Conservation (phyloP, 2,329 filamentous ascomycete genomes). For the Davidsoniella australis region DNA sequence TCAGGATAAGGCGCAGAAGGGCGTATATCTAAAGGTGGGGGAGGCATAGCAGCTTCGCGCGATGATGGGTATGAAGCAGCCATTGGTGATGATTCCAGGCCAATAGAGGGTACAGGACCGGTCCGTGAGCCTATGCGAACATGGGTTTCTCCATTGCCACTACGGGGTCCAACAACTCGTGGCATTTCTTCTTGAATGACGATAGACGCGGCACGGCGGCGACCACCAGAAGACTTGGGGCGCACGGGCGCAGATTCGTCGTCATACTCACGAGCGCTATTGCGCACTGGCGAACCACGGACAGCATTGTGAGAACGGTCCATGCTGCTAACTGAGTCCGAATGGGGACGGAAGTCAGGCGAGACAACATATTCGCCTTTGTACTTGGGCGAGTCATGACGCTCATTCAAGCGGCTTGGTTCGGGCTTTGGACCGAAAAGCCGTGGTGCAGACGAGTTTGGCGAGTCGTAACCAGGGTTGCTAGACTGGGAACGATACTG, state of each 20-base stretch:
- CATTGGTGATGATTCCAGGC: conserved; percentile 10
- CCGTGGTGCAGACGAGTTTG: conserved; percentile 2
- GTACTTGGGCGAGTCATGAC: conserved; percentile 5
- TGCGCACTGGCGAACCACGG: conserved; percentile 5
- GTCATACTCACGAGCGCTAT: conserved; percentile 1
- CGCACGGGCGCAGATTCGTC: not conserved
- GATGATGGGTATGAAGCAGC: not conserved
- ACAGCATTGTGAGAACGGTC: not conserved
- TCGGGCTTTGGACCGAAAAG: conserved; percentile 12
- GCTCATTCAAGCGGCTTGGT: conserved; percentile 4
- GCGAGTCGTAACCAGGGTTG: conserved; percentile 7
- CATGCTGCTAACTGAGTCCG: not conserved
- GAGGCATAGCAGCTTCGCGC: not conserved
- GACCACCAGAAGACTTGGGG: conserved; percentile 8
- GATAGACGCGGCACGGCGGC: conserved; percentile 4
- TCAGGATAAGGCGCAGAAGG: conserved; percentile 21
- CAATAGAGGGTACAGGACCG: conserved; percentile 1
- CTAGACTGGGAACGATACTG: conserved; percentile 5
- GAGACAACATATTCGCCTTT: conserved; percentile 1
- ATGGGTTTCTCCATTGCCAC: conserved; percentile 2
- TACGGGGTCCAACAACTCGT: conserved; percentile 7
- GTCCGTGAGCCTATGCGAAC: conserved; percentile 3
- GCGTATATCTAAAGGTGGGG: not conserved
- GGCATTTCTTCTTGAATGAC: conserved; percentile 8
- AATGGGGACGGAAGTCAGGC: conserved; percentile 4